Conservation (phyloP, 331 rosid genomes). For the Phaseolus coccineus region DNA sequence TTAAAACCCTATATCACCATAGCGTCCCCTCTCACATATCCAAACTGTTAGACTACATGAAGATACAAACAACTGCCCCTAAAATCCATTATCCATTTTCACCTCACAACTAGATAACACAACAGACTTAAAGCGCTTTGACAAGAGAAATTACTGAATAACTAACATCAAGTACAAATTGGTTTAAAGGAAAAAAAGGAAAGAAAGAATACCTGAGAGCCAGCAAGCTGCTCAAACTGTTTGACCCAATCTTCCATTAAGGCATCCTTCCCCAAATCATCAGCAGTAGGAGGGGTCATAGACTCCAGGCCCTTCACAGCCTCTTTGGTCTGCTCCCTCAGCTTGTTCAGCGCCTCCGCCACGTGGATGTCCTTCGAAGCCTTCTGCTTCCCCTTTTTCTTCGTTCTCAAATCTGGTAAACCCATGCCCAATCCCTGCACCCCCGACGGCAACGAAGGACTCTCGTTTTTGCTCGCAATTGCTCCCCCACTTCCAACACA, state of each 20-base stretch:
- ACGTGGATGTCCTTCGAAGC: constrained; percentile 79
- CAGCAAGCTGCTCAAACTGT: constrained; percentile 91
- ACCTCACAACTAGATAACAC: not conserved
- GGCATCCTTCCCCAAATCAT: constrained; percentile 66
- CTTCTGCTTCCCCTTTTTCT: constrained; percentile 83
- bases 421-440: constrained; percentile 93
- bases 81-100: not conserved
- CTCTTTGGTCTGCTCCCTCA: constrained; percentile 87
- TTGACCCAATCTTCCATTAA: constrained; percentile 95
- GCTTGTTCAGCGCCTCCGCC: constrained; percentile 90
- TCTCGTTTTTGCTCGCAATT: constrained; percentile 46
- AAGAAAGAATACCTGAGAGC: constrained; percentile 67
- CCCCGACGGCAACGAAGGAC: constrained; percentile 63
- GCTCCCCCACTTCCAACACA: constrained; percentile 50
- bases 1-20: not conserved
- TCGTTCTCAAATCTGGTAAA: constrained; percentile 77
- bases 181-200: not conserved
- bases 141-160: not conserved
- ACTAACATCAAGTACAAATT: not conserved
- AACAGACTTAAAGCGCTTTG: constrained; percentile 1
- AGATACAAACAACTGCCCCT: not conserved
- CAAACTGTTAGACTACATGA: not conserved
- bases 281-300: constrained; percentile 51
- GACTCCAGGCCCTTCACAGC: constrained; percentile 86
- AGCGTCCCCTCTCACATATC: constrained; percentile 13